Percentiles rank a stretch among this genome's conserved stretches.
Conservation (phyloP, 768 basidiomycete genomes). For the Kwoniella botswanensis region DNA sequence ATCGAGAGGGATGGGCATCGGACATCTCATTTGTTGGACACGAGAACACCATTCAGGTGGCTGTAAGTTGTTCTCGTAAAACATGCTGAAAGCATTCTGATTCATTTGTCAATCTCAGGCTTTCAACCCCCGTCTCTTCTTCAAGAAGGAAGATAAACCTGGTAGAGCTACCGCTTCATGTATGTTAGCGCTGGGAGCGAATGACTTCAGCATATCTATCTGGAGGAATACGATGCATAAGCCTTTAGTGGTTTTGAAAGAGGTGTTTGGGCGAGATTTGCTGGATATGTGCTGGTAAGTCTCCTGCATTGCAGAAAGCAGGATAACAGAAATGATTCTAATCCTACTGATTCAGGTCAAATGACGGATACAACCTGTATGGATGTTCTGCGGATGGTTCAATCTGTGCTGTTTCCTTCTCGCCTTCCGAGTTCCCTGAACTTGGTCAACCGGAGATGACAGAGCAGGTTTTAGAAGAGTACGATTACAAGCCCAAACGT, state of each 20-base stretch:
- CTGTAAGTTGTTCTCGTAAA: conserved; percentile 63
- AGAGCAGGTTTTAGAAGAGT: conserved; percentile 40
- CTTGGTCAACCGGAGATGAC: conserved; percentile 62
- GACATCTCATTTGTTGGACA: conserved; percentile 96
- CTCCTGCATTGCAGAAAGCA: neutral
- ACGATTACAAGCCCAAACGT: conserved; percentile 35
- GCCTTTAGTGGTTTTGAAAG: conserved; percentile 88
- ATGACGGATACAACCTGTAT: conserved; percentile 88
- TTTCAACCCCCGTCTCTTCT: conserved; percentile 94
- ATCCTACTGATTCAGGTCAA: conserved; percentile 67
- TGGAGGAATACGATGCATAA: conserved; percentile 94
- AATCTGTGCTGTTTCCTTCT: conserved; percentile 84
- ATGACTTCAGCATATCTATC: conserved; percentile 89
- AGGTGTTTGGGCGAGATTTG: conserved; percentile 91
- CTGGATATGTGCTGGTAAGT: conserved; percentile 93
- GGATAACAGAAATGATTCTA: neutral
- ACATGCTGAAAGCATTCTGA: neutral
- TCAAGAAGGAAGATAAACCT: conserved; percentile 68
- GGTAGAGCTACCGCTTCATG: conserved; percentile 60
- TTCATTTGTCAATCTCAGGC: conserved; percentile 60
- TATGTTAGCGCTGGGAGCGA: conserved; percentile 78
- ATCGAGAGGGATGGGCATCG: conserved; percentile 78
- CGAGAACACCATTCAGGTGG: conserved; percentile 94
- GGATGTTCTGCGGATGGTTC: conserved; percentile 96
- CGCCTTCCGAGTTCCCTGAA: conserved; percentile 58